Evolutionary conservation across 1,139 yeast genomes (phyloP).

Genomic region (Scheffersomyces insectosa): DNA sequence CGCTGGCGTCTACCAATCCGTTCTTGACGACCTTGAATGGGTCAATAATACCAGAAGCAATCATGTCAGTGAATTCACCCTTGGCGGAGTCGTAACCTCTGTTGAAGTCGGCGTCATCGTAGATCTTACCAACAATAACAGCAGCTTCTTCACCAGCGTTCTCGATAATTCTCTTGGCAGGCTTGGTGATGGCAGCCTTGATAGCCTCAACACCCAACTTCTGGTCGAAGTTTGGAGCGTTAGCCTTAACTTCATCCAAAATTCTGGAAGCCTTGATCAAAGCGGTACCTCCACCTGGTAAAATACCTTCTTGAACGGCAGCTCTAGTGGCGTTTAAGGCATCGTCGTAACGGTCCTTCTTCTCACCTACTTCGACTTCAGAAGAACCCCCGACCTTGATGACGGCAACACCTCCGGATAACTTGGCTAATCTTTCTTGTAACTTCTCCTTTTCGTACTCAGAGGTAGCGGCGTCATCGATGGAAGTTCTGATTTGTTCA

Average conservation of each 20-base stretch:
- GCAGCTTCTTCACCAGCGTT: conserved; percentile 99
- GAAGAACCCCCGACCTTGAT: conserved; percentile 97
- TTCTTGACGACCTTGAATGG: conserved; percentile 99
- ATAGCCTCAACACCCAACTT: conserved; percentile 96
- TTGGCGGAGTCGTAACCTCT: conserved; percentile 92
- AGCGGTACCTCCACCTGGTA: conserved; percentile 99
- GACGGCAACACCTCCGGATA: conserved; percentile 99
- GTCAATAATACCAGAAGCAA: conserved; percentile 96
- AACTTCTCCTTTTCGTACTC: conserved; percentile 97
- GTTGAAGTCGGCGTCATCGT: conserved; percentile 84
- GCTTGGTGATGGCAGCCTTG: conserved; percentile 93
- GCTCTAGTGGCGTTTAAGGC: conserved; percentile 99
- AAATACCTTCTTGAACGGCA: conserved; percentile 98
- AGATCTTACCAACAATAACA: conserved; percentile 94
- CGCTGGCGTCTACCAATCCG: conserved; percentile 95
- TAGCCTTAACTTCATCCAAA: conserved; percentile 66
- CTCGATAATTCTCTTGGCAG: conserved; percentile 96
- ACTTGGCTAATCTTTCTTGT: conserved; percentile 97
- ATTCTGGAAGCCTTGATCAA: conserved; percentile 89
- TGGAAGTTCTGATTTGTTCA: conserved; percentile 90
- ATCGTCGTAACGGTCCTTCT: conserved; percentile 99
- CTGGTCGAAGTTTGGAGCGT: conserved; percentile 91
- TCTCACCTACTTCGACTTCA: conserved; percentile 98
- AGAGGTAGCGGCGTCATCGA: conserved; percentile 74
- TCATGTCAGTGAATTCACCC: conserved; percentile 95